Conservation (phyloP, 352 stramenopile genomes). For the Phytophthora constricta region DNA sequence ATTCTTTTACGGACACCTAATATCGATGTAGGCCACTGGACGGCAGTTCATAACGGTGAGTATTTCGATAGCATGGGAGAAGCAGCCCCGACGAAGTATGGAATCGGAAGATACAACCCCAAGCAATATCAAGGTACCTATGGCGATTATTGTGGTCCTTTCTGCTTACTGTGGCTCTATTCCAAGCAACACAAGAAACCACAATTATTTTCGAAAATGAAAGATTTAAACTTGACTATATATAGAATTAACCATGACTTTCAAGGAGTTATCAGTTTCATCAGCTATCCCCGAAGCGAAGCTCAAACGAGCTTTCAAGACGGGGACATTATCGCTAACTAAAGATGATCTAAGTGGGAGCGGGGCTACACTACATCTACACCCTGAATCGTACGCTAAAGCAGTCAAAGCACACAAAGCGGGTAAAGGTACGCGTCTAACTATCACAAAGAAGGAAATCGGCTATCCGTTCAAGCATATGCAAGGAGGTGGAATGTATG, state of each 20-base stretch:
- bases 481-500: conserved; percentile 6
- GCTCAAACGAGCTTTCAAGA: background rate
- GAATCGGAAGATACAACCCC: conserved; percentile 6
- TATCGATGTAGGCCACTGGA: conserved; percentile 8
- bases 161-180: conserved; percentile 16
- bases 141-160: conserved; percentile 12
- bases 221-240: conserved; percentile 19
- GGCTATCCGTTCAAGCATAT: background rate
- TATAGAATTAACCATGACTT: conserved; percentile 11
- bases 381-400: conserved; percentile 17
- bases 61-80: conserved; percentile 17
- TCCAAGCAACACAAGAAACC: conserved; percentile 13
- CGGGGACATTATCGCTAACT: conserved; percentile 1
- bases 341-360: conserved; percentile 1
- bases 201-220: conserved; percentile 10
- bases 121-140: conserved; percentile 8
- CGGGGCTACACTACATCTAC: background rate
- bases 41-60: background rate
- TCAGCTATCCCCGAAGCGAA: background rate
- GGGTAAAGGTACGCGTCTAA: background rate
- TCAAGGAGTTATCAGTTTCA: conserved; percentile 14
- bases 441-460: conserved; percentile 3
- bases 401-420: conserved; percentile 2
- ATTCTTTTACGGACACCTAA: conserved; percentile 9
- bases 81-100: background rate